A percentile compares a stretch with the other conserved stretches of the same genome.
Conservation (phyloP, 306 rosid species). For the Echinosophora koreensis region DNA sequence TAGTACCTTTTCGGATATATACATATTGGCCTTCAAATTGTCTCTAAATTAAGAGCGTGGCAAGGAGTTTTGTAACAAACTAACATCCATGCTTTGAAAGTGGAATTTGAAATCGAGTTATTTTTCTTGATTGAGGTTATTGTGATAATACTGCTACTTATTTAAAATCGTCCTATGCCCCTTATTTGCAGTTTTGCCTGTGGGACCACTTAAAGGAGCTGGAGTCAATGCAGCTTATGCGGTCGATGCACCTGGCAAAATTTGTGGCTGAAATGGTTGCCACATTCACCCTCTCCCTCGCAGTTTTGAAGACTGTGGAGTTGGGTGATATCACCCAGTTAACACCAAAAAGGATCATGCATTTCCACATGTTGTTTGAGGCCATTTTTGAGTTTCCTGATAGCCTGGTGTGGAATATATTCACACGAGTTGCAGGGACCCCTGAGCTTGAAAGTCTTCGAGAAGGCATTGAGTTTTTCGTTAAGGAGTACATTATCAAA, state of each 20-base stretch:
- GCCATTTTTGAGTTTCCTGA: slow-evolving; percentile 74
- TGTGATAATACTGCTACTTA: not conserved
- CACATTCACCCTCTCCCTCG: slow-evolving; percentile 79
- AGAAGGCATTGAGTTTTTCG: slow-evolving; percentile 73
- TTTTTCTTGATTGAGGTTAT: not conserved
- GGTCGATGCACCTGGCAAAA: slow-evolving; percentile 87
- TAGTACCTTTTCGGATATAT: not conserved
- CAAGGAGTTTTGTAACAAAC: not conserved
- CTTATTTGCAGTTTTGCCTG: slow-evolving; percentile 73
- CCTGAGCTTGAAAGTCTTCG: slow-evolving; percentile 82
- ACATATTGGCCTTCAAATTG: not conserved
- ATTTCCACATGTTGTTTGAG: slow-evolving; percentile 87
- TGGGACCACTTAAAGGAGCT: slow-evolving; percentile 93
- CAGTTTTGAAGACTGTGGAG: slow-evolving; percentile 78
- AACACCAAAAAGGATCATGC: slow-evolving; percentile 82
- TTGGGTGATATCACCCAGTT: slow-evolving; percentile 64
- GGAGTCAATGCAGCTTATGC: slow-evolving; percentile 75
- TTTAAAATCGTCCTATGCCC: not conserved
- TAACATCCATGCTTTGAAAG: not conserved
- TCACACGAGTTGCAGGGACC: slow-evolving; percentile 75
- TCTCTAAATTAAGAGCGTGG: not conserved
- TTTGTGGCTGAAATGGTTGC: slow-evolving; percentile 86
- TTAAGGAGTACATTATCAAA: slow-evolving; percentile 72
- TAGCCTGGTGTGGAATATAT: slow-evolving; percentile 73
- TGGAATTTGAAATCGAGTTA: not conserved